Evolutionary conservation across 2,329 filamentous ascomycete species (phyloP), one percentile per base, ranked within the genome.

Genomic region (Rutstroemia sp.): DNA sequence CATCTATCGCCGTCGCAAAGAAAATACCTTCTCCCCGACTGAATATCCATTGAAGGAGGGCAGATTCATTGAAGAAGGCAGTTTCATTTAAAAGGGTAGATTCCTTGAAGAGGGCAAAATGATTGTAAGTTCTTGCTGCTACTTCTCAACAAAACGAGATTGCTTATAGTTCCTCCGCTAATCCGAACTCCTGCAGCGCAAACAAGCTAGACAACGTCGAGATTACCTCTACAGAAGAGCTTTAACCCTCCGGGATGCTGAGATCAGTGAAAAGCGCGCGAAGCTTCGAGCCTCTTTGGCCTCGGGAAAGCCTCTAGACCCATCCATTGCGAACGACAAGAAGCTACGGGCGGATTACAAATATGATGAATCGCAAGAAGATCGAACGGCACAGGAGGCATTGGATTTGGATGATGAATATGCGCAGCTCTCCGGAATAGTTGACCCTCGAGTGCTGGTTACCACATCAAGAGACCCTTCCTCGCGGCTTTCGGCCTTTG

Each of bases 151-250:
- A 34, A 34, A 10, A 34, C 10, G 9, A 14, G 12, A 34, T 14
- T 34, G 30, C 30, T 34, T 12, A 34, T 3, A 34, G 30, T 34
- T 14, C 17, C n/a, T 48, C 34, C 23, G 25, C 51, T 58, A 45
- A 56, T 49, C 4, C 14, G 14, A 48, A 27, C 30, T 14, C 19
- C 38, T 45, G 7, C 63, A 81, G 75, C 82, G 86, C 67, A 82
- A 86, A 78, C 86, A 90, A 79, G 85, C 86, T 60, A 83, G 88
- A 64, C 84, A 92, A 72, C 80, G 89, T 65, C 80, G 88, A 65
- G 89, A 95, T 70, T 95, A 97, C 72, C 84, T 99, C 66, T 95
- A 96, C 72, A 84, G 92, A 59, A 86, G 89, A 68, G 92, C 94
- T 39, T 79, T 96, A 57, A 86, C 90, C 21, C 81, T 96, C 45